A percentile compares a stretch with the other conserved stretches of the same genome.
Conservation (phyloP, 345 rosid species). For the Gossypium thurberi region DNA sequence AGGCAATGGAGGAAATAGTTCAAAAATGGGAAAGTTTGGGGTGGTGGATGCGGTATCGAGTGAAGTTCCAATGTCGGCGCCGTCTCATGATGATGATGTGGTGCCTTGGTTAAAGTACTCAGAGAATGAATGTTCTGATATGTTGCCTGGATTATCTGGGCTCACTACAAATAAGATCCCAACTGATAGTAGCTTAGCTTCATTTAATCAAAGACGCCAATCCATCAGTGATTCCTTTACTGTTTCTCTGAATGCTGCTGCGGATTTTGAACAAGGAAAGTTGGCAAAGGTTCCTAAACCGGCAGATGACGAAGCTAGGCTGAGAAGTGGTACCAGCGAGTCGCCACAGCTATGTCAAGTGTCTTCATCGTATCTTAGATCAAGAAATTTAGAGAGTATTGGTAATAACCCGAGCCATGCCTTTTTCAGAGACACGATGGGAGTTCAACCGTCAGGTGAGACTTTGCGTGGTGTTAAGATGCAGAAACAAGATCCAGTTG, state of each 20-base stretch:
- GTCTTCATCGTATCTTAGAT: conserved; percentile 33
- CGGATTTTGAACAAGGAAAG: conserved; percentile 22
- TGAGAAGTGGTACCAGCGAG: conserved; percentile 24
- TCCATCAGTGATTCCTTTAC: conserved; percentile 19
- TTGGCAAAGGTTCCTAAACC: conserved; percentile 20
- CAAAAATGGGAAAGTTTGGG: conserved; percentile 29
- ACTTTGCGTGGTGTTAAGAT: conserved; percentile 24
- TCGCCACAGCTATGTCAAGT: conserved; percentile 28
- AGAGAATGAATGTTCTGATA: conserved; percentile 43
- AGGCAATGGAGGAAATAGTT: conserved; percentile 24
- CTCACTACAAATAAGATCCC: conserved; percentile 39
- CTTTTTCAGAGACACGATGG: conserved; percentile 19
- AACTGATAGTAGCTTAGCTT: conserved; percentile 31
- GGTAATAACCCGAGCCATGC: conserved; percentile 18
- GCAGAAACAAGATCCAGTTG: conserved; percentile 39
- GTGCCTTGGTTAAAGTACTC: conserved; percentile 67
- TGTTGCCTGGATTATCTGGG: conserved; percentile 55
- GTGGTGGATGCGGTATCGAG: conserved; percentile 24
- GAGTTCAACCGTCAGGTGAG: conserved; percentile 12
- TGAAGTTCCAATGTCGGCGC: conserved; percentile 43
- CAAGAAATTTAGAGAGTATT: conserved; percentile 30
- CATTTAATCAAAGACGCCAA: conserved; percentile 30
- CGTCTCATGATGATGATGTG: conserved; percentile 57
- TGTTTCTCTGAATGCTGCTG: conserved; percentile 20
- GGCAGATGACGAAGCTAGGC: conserved; percentile 17